Evolutionary conservation across 805 yeast species (phyloP).

Genomic region (Kurtzmaniella cleridarum): DNA sequence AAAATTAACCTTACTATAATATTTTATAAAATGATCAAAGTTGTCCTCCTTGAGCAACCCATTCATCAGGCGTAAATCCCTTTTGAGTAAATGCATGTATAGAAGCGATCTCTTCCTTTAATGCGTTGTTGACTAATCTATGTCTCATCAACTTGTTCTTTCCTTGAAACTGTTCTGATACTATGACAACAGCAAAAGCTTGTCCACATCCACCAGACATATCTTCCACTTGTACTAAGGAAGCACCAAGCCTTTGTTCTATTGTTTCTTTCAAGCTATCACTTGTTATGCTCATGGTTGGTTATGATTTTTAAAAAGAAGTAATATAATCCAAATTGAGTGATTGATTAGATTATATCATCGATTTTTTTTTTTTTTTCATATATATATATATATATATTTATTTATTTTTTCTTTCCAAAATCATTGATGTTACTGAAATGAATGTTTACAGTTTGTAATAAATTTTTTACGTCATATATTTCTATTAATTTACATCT

Average conservation of each 20-base stretch:
- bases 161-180: conserved; percentile 63
- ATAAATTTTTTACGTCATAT: not conserved
- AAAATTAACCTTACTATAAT: too few relatives aligned
- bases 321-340: not conserved
- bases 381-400: too few relatives aligned
- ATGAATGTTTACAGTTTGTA: not conserved
- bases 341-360: not conserved
- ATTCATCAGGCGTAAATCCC: conserved; percentile 82
- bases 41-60: conserved; percentile 45
- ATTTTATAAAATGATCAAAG: too few relatives aligned
- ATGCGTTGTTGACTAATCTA: conserved; percentile 71
- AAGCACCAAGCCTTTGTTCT: conserved; percentile 52
- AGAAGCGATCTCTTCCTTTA: conserved; percentile 76
- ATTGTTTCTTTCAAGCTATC: conserved; percentile 45
- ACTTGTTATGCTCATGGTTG: conserved; percentile 28
- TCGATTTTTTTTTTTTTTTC: not conserved
- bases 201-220: conserved; percentile 96
- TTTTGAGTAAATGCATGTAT: conserved; percentile 97
- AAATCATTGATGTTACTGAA: not conserved
- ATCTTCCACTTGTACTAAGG: conserved; percentile 67
- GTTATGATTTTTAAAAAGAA: not conserved
- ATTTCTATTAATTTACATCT: conserved; percentile 5
- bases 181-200: conserved; percentile 91
- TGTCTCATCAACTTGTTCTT: conserved; percentile 85
- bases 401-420: too few relatives aligned